These are phyloP conservation scores for Malassezia sp. DNA, from an alignment of 1,284 basidiomycete species.

Conservation along the genomic window DNA sequence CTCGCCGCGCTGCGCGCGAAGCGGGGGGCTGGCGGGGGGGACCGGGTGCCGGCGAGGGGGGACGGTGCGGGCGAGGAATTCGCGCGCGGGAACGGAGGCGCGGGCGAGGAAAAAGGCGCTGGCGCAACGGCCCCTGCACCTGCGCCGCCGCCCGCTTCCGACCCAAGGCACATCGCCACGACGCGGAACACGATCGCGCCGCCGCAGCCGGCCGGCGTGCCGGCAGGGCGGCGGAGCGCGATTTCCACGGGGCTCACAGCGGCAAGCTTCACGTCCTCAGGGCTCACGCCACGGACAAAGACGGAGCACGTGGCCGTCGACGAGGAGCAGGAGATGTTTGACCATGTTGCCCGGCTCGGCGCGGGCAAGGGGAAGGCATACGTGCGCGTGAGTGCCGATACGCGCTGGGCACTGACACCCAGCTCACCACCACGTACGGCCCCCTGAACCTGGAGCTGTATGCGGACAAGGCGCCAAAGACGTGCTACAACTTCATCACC, in stretches of 20 bases:
- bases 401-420: too few relatives aligned
- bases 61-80: too few relatives aligned
- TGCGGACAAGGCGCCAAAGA: constrained; percentile 83
- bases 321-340: constrained; percentile 79
- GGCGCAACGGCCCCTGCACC: background rate
- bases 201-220: background rate
- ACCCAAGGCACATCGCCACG: too few relatives aligned
- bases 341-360: constrained; percentile 53
- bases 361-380: constrained; percentile 22
- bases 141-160: too few relatives aligned
- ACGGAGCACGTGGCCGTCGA: constrained; percentile 71
- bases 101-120: background rate
- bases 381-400: too few relatives aligned
- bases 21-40: too few relatives aligned
- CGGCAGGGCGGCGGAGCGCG: constrained; percentile 6
- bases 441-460: constrained; percentile 82
- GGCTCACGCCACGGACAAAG: constrained; percentile 65
- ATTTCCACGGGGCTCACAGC: constrained; percentile 68
- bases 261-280: constrained; percentile 84
- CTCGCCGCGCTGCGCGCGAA: constrained; percentile 20
- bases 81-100: too few relatives aligned
- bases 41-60: too few relatives aligned
- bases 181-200: too few relatives aligned
- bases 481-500: constrained; percentile 87
- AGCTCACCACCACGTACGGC: constrained; percentile 78